Evolutionary conservation across 1,284 basidiomycete species (phyloP).

Genomic region (Anthracocystis setariae): DNA sequence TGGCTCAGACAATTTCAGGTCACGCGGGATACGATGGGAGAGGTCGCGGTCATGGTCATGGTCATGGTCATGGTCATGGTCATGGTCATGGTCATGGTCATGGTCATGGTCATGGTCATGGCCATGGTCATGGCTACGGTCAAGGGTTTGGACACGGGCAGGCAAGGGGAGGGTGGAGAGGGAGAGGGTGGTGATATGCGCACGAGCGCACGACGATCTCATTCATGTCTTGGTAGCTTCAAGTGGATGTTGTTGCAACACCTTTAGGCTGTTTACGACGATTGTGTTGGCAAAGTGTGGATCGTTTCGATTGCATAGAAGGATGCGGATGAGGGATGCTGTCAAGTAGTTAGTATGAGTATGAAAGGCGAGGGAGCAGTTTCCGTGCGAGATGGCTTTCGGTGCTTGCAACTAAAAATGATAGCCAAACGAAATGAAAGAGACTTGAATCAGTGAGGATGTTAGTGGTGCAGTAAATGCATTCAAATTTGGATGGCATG

Average conservation of each 20-base stretch:
- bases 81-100: conserved; percentile 11
- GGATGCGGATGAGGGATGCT: conserved; percentile 1
- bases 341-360: no score
- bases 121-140: conserved; percentile 12
- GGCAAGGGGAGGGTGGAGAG: conserved; percentile 17
- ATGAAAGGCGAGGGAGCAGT: not conserved
- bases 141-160: no score
- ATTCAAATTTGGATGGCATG: not conserved
- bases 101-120: conserved; percentile 12
- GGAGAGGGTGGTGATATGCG: conserved; percentile 21
- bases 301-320: not conserved
- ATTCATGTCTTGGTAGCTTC: no score
- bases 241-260: no score
- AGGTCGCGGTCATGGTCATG: conserved; percentile 9
- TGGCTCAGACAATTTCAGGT: conserved; percentile 26
- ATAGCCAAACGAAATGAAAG: conserved; percentile 3
- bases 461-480: no score
- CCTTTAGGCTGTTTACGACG: no score
- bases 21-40: conserved; percentile 8
- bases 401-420: not conserved
- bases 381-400: conserved; percentile 13
- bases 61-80: conserved; percentile 9
- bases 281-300: no score
- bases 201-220: no score
- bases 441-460: no score